Base-by-base conservation (phyloP, 2,329 filamentous ascomycete genomes). In the Cryoendolithus antarcticus region DNA sequence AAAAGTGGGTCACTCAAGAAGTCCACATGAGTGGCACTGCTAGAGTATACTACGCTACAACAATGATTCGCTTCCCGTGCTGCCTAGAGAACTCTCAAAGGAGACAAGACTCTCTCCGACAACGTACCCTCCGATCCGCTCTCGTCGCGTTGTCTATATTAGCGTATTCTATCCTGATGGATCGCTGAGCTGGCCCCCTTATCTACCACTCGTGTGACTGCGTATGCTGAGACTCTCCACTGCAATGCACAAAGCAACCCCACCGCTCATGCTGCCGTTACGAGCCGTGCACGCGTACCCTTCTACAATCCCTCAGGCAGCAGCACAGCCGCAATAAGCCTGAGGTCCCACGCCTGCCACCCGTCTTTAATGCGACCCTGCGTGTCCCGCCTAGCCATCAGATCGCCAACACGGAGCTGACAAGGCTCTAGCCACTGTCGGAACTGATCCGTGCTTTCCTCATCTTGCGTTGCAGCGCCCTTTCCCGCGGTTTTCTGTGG, bases 401-500 rank as follows among this genome's bases (percentile, higher is more conserved):
- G 24, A 2, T 46, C 44, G 9, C 34, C 27, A 10, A 44, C 40
- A 4, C 37, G 13, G 12, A 53, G 34, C 10, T 34, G 13, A 30
- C 49, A 31, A 5, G 40, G 40, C 35, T 49, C 40, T 32, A 53
- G 33, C 52, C 52, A 54, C 6, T 36, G 21, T 7, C 46, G 44
- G 10, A 46, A 41, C 11, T 43, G 30, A 6, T 33, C 37, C 9
- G 39, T 39, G 24, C 44, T 33, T 8, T 47, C 41, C 4, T 48
- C 45, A 13, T 45, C 45, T 21, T 43, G 44, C n/a, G 41, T 13
- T 0, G 50, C 43, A 5, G 56, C 49, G 4, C 66, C 48, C 30
- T 58, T 51, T 27, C 24, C 24, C 7, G 4, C 24, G 24, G 6
- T 27, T 27, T 27, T 27, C 24, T 27, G 24, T 3, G 24, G 24